Evolutionary conservation across 192 early-diverging fungal species (phyloP), one percentile per base, ranked within the genome.

Genomic region (Chytriomyces confervae): DNA sequence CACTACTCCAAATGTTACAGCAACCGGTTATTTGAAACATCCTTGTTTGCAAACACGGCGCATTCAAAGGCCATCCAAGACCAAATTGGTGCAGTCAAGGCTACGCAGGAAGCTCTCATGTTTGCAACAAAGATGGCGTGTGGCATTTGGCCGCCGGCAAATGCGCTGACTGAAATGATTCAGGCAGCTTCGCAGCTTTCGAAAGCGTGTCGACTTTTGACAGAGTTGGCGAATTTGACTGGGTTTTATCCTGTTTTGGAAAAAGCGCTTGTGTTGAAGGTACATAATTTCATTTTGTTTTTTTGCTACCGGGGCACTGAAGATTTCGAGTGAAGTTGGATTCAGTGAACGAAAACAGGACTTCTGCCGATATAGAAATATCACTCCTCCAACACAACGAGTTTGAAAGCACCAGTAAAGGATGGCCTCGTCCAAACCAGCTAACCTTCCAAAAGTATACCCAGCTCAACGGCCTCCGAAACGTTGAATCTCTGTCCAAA

Each of bases 81-180:
- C 49, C 62, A 80, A 16, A 24, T 78, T 7, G 53, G 63, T 36
- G 20, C 71, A 13, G 60, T 88, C 7, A 76, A 72, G 16, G 61
- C 61, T 29, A 65, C 72, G 48, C 76, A 84, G 10, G 84, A 85
- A 53, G 65, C 87, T 66, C 78, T 88, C 5, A 82, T 85, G 78
- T 57, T 85, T 11, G 75, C 83, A n/a, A 88, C 87, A 8, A 69
- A 84, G 50, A 83, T 88, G n/a, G 85, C 87, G 5, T 81, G 87
- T 63, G 87, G 87, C 0, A 84, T 88, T 45, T 87, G 87, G 87
- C 87, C 87, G 27, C 85, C 87, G 11, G 72, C 84, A 46, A 68
- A 84, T 63, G 87, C 87, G 2, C 69, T 85, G 45, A 18, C 57
- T 0, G 87, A 88, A n/a, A 88, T 88, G 87, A 84, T 83, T 5